Evolutionary conservation across 148 eudicot species (phyloP), one percentile per base, ranked within the genome.

Genomic region (Cornus controversa): DNA sequence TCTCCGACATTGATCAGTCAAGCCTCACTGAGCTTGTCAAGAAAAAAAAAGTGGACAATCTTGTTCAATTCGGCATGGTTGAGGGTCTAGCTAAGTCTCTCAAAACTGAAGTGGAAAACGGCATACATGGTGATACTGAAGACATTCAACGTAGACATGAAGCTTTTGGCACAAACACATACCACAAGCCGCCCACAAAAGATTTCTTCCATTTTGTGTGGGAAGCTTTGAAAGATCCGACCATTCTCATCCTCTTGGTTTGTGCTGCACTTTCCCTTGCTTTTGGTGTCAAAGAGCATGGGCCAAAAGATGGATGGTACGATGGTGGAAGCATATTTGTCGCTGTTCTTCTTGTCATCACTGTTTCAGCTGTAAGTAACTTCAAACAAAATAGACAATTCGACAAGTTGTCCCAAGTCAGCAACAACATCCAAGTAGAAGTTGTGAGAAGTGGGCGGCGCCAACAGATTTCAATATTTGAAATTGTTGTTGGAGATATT

Each of bases 401-500:
- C 20, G 70, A 65, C 15, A 65, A 76, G 54, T 54, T 70, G 10
- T 65, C 71, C 36, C 15, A 75, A 10, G 36, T 66, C 23, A 71
- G 47, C 13, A 69, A 40, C 8, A 75, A 71, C 16, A 74, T 57
- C 26, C 82, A 66, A 18, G 77, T 73, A n/a, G 58, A 80, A 7
- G 84, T 78, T 34, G 58, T 75, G 5, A 75, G 87, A 16, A 62
- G 42, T 1, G 77, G 84, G 1, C 24, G 67, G 16, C 45, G 75
- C 15, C 47, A 24, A 4, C 75, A 80, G 40, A 29, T 84, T 18
- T 71, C 83, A 13, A 74, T 84, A 45, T 78, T 69, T n/a, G 80
- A 80, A 0, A 66, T 84, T 7, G 84, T 84, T 34, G 86, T 84
- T 23, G 86, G 86, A 10, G 86, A 84, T 45, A 67, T 84, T 28